A percentile compares a stretch with the other conserved stretches of the same genome.
These are phyloP conservation scores for Alternaria viburni DNA, from an alignment of 2,329 filamentous ascomycete species.

Conservation along the genomic window DNA sequence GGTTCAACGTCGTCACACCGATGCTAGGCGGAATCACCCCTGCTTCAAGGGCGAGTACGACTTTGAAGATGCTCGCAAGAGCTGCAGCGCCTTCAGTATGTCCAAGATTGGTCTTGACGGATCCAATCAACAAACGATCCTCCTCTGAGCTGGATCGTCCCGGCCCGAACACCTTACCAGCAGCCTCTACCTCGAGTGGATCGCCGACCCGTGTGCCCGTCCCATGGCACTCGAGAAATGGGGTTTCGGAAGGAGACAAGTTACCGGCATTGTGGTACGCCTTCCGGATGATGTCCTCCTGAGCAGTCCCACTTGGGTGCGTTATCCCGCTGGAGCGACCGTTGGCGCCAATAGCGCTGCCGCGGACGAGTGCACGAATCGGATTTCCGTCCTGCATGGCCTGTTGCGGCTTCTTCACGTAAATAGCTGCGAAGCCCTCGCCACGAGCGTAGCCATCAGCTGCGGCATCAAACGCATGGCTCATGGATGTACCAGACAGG, in stretches of 20 bases:
- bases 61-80: conserved; percentile 38
- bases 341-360: conserved; percentile 3
- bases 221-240: conserved; percentile 20
- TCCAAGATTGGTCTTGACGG: conserved; percentile 41
- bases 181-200: conserved; percentile 29
- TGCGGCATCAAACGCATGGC: conserved; percentile 26
- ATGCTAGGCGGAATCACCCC: conserved; percentile 32
- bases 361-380: conserved; percentile 8
- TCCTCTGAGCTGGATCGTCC: background rate
- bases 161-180: conserved; percentile 15
- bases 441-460: conserved; percentile 33
- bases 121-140: conserved; percentile 27
- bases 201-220: conserved; percentile 34
- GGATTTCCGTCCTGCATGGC: background rate
- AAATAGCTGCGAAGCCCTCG: conserved; percentile 25
- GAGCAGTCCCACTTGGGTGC: conserved; percentile 18
- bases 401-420: conserved; percentile 51
- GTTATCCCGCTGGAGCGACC: conserved; percentile 18
- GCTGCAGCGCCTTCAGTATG: conserved; percentile 37
- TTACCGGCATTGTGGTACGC: background rate
- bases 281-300: conserved; percentile 27
- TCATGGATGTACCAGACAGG: conserved; percentile 21
- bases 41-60: conserved; percentile 28
- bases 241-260: background rate
- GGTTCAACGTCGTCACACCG: conserved; percentile 22